These are phyloP conservation scores for Tulasnella calospora DNA, from an alignment of 768 basidiomycete genomes.

Conservation along the genomic window DNA sequence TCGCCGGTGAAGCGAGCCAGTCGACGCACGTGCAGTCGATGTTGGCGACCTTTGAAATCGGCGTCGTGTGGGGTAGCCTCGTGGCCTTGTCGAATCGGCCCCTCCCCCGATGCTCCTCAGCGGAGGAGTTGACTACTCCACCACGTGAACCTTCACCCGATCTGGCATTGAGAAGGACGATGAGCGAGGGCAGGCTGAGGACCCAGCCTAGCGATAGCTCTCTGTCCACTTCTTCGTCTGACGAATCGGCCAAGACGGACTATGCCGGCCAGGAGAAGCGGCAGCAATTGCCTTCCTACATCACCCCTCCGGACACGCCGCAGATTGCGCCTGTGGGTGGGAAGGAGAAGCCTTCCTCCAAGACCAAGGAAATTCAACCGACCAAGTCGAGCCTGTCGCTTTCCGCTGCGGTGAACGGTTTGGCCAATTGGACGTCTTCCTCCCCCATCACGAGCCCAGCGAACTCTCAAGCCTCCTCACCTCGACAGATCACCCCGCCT, in stretches of 20 bases:
- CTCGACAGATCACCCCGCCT: slow-evolving; percentile 24
- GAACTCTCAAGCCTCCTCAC: not conserved
- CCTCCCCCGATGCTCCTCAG: not conserved
- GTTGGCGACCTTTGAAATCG: slow-evolving; percentile 67
- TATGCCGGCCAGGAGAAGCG: not conserved
- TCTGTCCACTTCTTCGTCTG: not conserved
- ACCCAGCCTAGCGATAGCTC: slow-evolving; percentile 6
- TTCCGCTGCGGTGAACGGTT: not conserved
- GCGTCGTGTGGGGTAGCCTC: slow-evolving; percentile 66
- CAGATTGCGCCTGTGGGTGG: slow-evolving; percentile 10
- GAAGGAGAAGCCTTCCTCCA: not conserved
- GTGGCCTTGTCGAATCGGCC: slow-evolving; percentile 64
- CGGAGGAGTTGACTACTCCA: not conserved
- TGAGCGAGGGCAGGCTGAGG: slow-evolving; percentile 13
- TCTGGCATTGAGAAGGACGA: not conserved
- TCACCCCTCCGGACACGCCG: slow-evolving; percentile 22
- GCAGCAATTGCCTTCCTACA: slow-evolving; percentile 18
- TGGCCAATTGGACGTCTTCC: not conserved
- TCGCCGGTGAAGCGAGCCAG: slow-evolving; percentile 51
- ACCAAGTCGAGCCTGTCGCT: slow-evolving; percentile 24
- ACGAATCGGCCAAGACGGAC: not conserved
- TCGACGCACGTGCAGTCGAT: slow-evolving; percentile 48
- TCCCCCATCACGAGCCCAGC: slow-evolving; percentile 3
- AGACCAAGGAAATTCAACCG: not conserved
- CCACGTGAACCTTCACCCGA: not conserved